These are phyloP conservation scores for Collybia nuda DNA, from an alignment of 768 basidiomycete species.

Conservation along the genomic window DNA sequence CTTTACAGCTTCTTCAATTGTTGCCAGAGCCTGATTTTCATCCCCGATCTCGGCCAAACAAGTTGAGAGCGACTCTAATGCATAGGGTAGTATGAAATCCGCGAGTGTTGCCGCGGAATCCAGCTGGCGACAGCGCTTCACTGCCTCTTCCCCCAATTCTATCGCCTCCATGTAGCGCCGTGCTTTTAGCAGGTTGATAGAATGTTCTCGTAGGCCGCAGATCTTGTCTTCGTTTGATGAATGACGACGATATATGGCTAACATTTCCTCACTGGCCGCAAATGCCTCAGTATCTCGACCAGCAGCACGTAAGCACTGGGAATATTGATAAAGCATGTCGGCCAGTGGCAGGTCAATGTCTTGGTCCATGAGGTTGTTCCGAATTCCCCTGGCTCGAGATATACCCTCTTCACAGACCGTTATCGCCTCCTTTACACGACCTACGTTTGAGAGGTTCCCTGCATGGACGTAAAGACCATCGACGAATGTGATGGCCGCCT, in stretches of 20 bases:
- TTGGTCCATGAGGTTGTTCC: not conserved
- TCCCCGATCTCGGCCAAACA: conserved; percentile 5
- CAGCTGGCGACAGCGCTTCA: conserved; percentile 2
- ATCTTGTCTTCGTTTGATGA: not conserved
- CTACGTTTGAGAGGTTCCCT: conserved; percentile 4
- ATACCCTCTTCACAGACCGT: conserved; percentile 4
- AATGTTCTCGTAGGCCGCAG: conserved; percentile 4
- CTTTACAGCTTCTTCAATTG: conserved; percentile 6
- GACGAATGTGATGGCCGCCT: not conserved
- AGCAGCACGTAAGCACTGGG: not conserved
- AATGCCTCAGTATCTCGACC: conserved; percentile 8
- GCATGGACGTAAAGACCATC: not conserved
- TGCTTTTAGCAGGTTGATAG: not conserved
- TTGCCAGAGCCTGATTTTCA: not conserved
- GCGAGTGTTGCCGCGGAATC: not conserved
- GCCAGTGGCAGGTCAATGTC: conserved; percentile 7
- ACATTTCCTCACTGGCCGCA: not conserved
- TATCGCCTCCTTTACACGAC: conserved; percentile 4
- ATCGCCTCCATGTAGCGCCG: conserved; percentile 5
- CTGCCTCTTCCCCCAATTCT: conserved; percentile 8
- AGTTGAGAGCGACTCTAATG: not conserved
- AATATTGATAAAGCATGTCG: not conserved
- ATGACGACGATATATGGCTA: not conserved
- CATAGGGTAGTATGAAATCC: conserved; percentile 5
- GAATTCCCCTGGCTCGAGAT: not conserved